Base-by-base conservation (phyloP, 148 eudicot species). In the Vaccinium myrtillus region DNA sequence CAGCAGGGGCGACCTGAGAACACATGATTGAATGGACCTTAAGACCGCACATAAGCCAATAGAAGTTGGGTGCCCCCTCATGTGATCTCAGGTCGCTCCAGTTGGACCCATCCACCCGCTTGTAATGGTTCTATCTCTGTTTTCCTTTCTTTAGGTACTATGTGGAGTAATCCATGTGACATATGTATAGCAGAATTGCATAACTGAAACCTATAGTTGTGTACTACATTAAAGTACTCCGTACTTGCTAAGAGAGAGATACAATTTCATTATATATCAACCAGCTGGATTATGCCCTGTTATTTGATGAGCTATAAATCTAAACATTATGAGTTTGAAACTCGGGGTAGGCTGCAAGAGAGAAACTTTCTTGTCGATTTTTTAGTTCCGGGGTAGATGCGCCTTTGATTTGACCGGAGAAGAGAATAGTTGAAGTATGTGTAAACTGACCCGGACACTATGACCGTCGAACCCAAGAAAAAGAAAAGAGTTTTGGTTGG, bases 1-100 rank as follows among this genome's bases (percentile, higher is more conserved):
- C 90, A 12, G 85, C 93, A 92, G 94, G 94, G 96, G 94, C 91
- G 94, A 93, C 96, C 94, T 93, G 96, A 93, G 96, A 93, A 93
- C 25, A 53, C 12, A 27, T 18, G 36, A 58, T n/a, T 32, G 18
- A 5, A 39, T 21, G 23, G 14, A 65, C 15, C 15, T 8, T n/a
- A 25, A 23, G 15, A 65, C 1, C 0, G 5, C 27, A 25, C 13
- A 0, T 6, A 59, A 16, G 12, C 9, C 19, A 43, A 46, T 77
- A 39, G 4, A 2, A 69, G 15, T 69, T 69, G 18, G 55, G 53
- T 49, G 56, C 56, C 21, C 67, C 15, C 48, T 73, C 51, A 82
- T 82, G 86, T 88, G 88, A 56, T 88, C 91, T 84, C 90, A 84
- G 53, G 90, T 59, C 70, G 87, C 87, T 36, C 90, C 90, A 75